Base-by-base conservation (phyloP, 2,329 filamentous ascomycete species). In the Neoascochyta sp. region DNA sequence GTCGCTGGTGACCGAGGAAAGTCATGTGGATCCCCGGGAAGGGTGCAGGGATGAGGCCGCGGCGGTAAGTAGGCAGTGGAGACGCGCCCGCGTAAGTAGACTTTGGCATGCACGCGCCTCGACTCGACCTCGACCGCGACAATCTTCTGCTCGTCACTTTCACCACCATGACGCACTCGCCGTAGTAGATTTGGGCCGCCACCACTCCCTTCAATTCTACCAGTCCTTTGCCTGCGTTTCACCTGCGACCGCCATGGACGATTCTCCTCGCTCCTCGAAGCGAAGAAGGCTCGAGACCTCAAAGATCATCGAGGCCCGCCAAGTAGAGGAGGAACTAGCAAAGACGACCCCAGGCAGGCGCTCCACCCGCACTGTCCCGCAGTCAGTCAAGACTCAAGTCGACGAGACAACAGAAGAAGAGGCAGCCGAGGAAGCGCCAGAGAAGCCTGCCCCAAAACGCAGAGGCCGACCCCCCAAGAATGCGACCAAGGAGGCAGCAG, bases 211-310 rank as follows among this genome's bases (percentile, higher is more conserved):
- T 38, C 27, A 21, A 24, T n/a, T n/a, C 6, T 4, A 12, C 17
- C 7, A 13, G n/a, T 15, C 24, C 8, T 5, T 19, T 21, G 4
- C 8, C n/a, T 13, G 11, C 4, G 8, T 10, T 4, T 2, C 22
- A 16, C 8, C 8, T 9, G 16, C 13, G 15, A n/a, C n/a, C n/a
- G 17, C 27, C 16, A 63, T 63, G 59, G 52, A 55, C 39, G 54
- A 52, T 21, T 52, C 56, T 21, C 54, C 55, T n/a, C 55, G 57
- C 25, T 53, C 57, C 22, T 50, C 53, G 12, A 63, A 63, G 46
- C 50, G 57, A 36, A 54, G 59, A 41, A 63, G 58, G 42, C 47
- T 63, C 34, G 54, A 62, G 23, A 49, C 45, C 9, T 39, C 50
- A 9, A 43, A 43, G 26, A 43, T 41, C 32, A 49, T 39, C 27